Base-by-base conservation (phyloP, 2,329 filamentous ascomycete species). In the Ophiostoma fasciatum region DNA sequence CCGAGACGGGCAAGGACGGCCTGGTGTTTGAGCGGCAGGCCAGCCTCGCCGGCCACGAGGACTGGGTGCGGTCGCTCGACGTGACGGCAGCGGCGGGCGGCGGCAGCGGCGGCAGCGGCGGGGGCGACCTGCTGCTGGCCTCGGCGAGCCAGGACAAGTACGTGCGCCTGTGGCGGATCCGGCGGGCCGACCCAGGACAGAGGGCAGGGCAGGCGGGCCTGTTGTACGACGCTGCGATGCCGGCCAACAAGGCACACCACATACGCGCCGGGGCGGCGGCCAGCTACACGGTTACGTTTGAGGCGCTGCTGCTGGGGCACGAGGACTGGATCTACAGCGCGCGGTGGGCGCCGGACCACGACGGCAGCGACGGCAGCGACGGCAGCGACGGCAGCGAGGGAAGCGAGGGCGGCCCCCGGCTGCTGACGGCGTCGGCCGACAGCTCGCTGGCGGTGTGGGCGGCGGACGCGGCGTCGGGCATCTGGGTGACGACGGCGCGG, bases 91-190 rank as follows among this genome's bases (percentile, higher is more conserved):
- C 90, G 50, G 67, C 57, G 12, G 51, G 60, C 3, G 10, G 13
- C 15, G 12, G 15, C 15, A 5, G 20, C 25, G 18, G 26, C 6
- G 18, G 58, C 60, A 17, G 45, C 57, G 9, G 71, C 33, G 84
- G 93, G 51, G 21, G 71, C 35, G 87, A 94, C 52, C 53, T 93
- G 4, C 59, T 96, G 17, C 68, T 98, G 15, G 84, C 88, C 1
- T 96, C 88, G 10, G 87, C 87, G 17, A 96, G 88, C 52, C 90
- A 98, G 55, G 90, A 98, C 57, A 94, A 93, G 59, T 98, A 96
- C 50, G 78, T 96, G 40, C 80, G 90, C 28, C 69, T 98, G 25
- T 98, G 90, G 90, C 74, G 87, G 39, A 61, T 98, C 25, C 81
- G 23, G 23, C 23, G 23, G 9, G 23, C 9, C 11, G 11, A 8